Evolutionary conservation across 768 basidiomycete species (phyloP).

Genomic region (Lepiota venenata): DNA sequence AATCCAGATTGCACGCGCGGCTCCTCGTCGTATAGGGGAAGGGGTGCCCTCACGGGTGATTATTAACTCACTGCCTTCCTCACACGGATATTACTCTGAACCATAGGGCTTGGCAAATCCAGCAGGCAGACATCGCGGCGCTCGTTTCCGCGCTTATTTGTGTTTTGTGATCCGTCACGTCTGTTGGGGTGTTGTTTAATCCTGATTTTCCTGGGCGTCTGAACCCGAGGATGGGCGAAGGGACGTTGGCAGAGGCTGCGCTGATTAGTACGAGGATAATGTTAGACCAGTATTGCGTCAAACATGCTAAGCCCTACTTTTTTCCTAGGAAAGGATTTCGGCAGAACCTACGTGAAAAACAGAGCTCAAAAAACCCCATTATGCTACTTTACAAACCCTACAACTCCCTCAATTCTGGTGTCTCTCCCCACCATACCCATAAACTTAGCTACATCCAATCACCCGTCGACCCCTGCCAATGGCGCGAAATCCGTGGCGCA

Average conservation of each 20-base stretch:
- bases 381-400: constrained; percentile 66
- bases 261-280: constrained; percentile 71
- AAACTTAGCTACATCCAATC: constrained; percentile 33
- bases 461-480: constrained; percentile 39
- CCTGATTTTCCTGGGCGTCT: constrained; percentile 59
- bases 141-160: constrained; percentile 77
- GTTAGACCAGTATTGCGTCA: constrained; percentile 73
- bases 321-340: background rate
- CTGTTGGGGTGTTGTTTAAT: constrained; percentile 78
- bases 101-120: constrained; percentile 60
- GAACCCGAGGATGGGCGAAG: constrained; percentile 39
- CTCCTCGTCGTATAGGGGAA: constrained; percentile 82
- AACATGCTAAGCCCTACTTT: constrained; percentile 52
- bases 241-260: constrained; percentile 48
- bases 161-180: constrained; percentile 74
- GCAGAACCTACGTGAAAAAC: too few species aligned
- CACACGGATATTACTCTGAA: constrained; percentile 68
- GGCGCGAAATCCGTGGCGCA: constrained; percentile 43
- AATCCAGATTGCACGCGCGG: constrained; percentile 85
- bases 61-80: constrained; percentile 52
- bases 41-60: constrained; percentile 70
- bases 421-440: constrained; percentile 32
- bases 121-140: constrained; percentile 79
- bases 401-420: constrained; percentile 33
- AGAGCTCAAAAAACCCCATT: constrained; percentile 62